Evolutionary conservation across 495 filamentous ascomycete genomes (phyloP), one percentile per base, ranked within the genome.

Genomic region (Cairneyella variabilis): DNA sequence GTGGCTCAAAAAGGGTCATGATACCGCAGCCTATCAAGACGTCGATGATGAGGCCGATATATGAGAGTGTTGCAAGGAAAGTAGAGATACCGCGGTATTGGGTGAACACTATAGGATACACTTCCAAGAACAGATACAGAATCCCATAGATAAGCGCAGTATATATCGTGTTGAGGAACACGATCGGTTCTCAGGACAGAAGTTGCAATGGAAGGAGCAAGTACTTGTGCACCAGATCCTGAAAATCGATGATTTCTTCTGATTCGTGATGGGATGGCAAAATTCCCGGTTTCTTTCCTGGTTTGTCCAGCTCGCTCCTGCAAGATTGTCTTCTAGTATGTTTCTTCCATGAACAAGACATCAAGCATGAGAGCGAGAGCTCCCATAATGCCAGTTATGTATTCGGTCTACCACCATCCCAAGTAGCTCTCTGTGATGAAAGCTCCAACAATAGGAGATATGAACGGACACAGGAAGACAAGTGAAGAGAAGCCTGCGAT

Each of bases 401-500:
- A 59, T 23, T 59, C 56, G 3, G 56, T 59, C 88, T 88, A 93
- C 51, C 85, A 71, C 89, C 89, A 91, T 46, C 84, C 84, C 0
- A 50, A 34, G n/a, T 73, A 69, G 6, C 74, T 75, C 51, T 86
- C 81, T 7, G 75, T 72, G 9, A 92, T 69, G 65, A 82, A 90
- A 37, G 86, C 89, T 64, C 88, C 88, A 16, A 83, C 76, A 10
- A 93, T 77, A 12, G 87, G 88, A 56, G 79, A 78, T 56, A 78
- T 77, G 8, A 86, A 85, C 32, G 88, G 87, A 7, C 87, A 87
- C 22, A 89, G 71, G 63, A 90, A 90, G 0, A 87, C 87, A 23
- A 85, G 85, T 23, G 85, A 85, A 23, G 78, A 83, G 68, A 90
- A 91, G 32, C 83, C 84, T 17, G 86, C 85, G 83, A 91, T 89